phyloP scores from a whole-genome alignment of 768 basidiomycete genomes.

The Boletellus sp. region DNA sequence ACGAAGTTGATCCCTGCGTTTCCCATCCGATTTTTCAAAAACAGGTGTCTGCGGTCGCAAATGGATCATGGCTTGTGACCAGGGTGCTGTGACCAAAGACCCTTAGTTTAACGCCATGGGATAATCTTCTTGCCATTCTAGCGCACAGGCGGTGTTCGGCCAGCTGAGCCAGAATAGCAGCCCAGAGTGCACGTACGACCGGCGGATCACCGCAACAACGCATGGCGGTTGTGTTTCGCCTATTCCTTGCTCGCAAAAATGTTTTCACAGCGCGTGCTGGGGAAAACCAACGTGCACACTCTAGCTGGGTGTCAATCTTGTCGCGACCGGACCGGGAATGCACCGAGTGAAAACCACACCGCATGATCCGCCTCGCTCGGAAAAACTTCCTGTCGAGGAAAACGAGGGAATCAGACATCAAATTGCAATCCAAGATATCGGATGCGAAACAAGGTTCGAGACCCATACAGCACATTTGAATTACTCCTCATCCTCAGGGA shows the following conservation, averaged over 20 bases:
- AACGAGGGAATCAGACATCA: conserved; percentile 16
- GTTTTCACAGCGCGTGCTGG: conserved; percentile 3
- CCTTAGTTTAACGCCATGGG: conserved; percentile 9
- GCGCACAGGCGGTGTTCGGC: conserved; percentile 19
- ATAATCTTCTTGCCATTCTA: conserved; percentile 16
- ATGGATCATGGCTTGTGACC: conserved; percentile 15
- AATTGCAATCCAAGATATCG: conserved; percentile 24
- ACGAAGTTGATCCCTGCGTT: conserved; percentile 15
- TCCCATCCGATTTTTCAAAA: conserved; percentile 17
- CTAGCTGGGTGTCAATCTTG: conserved; percentile 2
- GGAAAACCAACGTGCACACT: conserved; percentile 6
- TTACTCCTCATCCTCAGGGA: conserved; percentile 31
- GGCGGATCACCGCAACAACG: neutral
- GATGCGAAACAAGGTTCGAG: conserved; percentile 31
- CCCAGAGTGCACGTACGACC: neutral
- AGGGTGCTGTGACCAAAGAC: conserved; percentile 10
- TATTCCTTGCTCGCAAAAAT: neutral
- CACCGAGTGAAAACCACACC: conserved; percentile 1
- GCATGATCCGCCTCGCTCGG: conserved; percentile 16
- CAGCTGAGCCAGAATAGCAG: neutral
- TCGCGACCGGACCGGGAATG: conserved; percentile 7
- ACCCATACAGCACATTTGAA: conserved; percentile 22
- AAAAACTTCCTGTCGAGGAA: conserved; percentile 18
- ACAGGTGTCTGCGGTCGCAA: conserved; percentile 9
- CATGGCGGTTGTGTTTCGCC: conserved; percentile 1